A percentile compares a stretch with the other conserved stretches of the same genome.
These are phyloP conservation scores for Biscogniauxia sp. DNA, from an alignment of 2,329 filamentous ascomycete genomes.

Conservation along the genomic window DNA sequence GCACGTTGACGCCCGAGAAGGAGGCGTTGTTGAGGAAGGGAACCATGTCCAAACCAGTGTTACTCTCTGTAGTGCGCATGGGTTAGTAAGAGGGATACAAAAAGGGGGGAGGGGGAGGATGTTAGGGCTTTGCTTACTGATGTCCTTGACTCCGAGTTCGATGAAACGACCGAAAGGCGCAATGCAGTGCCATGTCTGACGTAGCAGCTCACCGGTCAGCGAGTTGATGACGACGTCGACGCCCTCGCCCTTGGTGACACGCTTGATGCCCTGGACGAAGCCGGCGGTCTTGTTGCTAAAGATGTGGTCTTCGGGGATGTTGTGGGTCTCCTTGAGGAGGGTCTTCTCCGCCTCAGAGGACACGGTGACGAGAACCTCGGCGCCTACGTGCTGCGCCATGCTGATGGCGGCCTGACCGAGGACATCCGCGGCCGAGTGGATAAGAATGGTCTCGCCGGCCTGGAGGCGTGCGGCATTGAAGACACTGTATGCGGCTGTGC, in stretches of 20 bases:
- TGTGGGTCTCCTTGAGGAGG: constrained; percentile 24
- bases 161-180: constrained; percentile 29
- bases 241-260: constrained; percentile 25
- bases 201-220: constrained; percentile 25
- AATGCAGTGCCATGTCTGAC: constrained; percentile 30
- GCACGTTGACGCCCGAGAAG: constrained; percentile 28
- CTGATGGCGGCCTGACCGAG: constrained; percentile 27
- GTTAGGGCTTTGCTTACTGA: constrained; percentile 6
- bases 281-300: constrained; percentile 29
- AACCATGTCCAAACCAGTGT: constrained; percentile 30
- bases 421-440: constrained; percentile 27
- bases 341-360: constrained; percentile 28
- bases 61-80: constrained; percentile 16
- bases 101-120: neutral
- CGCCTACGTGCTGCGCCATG: constrained; percentile 27
- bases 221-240: constrained; percentile 27
- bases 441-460: constrained; percentile 27
- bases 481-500: constrained; percentile 27
- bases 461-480: constrained; percentile 28
- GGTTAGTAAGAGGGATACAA: neutral
- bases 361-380: constrained; percentile 26
- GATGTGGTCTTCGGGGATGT: constrained; percentile 26
- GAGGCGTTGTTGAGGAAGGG: constrained; percentile 29
- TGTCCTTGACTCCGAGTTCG: constrained; percentile 28
- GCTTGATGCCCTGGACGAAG: constrained; percentile 29